Percentiles rank a stretch among this genome's conserved stretches.
Conservation (phyloP, 495 filamentous ascomycete species). For the Neurospora sp. region DNA sequence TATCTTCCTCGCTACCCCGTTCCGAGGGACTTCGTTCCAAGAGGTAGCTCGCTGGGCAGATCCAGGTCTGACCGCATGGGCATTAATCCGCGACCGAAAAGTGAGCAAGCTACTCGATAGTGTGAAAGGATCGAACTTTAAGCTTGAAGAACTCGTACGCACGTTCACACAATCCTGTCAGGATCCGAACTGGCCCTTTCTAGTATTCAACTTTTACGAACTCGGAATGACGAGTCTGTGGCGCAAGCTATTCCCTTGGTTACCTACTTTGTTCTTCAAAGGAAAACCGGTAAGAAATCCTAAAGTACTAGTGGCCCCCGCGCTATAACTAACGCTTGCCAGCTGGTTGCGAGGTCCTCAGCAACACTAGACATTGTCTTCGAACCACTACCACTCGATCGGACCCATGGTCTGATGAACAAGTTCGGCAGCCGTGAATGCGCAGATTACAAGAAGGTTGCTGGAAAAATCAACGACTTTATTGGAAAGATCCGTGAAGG, state of each 20-base stretch:
- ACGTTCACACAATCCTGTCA: background rate
- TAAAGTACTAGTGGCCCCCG: background rate
- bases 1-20: no score
- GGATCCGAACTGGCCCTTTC: constrained; percentile 3
- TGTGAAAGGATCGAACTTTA: background rate
- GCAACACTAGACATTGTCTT: constrained; percentile 12
- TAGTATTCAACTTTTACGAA: constrained; percentile 9
- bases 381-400: constrained; percentile 14
- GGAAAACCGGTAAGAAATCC: constrained; percentile 10
- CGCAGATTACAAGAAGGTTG: constrained; percentile 6
- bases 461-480: no score
- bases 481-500: no score
- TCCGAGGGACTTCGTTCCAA: no score
- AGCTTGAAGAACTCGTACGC: constrained; percentile 1
- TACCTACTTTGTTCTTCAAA: constrained; percentile 3
- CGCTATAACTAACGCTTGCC: constrained; percentile 5
- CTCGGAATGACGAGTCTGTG: constrained; percentile 6
- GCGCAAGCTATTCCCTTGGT: constrained; percentile 11
- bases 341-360: constrained; percentile 6
- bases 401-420: constrained; percentile 15
- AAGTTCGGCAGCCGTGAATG: constrained; percentile 14
- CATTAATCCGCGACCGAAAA: background rate
- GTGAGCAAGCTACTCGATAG: constrained; percentile 2
- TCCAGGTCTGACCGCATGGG: constrained; percentile 6
- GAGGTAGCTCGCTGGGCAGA: background rate